Percentiles rank a stretch among this genome's conserved stretches.
Conservation (phyloP, 352 stramenopile species). For the Aphanomyces euteiches region DNA sequence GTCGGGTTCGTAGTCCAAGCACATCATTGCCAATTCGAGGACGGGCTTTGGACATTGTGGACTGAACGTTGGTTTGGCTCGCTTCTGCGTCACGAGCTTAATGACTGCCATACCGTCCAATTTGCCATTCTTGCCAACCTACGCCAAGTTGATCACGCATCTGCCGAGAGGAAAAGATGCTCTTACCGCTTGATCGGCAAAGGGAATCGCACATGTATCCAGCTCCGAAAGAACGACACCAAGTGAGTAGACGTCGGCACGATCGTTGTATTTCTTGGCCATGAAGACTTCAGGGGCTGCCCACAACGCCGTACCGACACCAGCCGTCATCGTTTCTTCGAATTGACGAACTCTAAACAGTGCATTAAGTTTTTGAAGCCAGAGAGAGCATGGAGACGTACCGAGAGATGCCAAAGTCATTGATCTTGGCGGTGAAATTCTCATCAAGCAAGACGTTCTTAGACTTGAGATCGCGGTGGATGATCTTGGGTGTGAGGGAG, state of each 20-base stretch:
- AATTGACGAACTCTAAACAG: conserved; percentile 52
- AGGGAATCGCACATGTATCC: conserved; percentile 72
- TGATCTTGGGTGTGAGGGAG: conserved; percentile 29
- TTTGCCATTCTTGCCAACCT: conserved; percentile 39
- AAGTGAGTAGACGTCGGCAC: conserved; percentile 84
- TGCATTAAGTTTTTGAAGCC: background rate
- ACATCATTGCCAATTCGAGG: conserved; percentile 55
- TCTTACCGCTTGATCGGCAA: conserved; percentile 72
- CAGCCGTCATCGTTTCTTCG: conserved; percentile 81
- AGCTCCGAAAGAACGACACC: conserved; percentile 78
- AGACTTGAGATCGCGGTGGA: conserved; percentile 31
- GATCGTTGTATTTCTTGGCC: conserved; percentile 84
- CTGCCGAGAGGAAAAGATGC: conserved; percentile 10
- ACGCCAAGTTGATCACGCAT: background rate
- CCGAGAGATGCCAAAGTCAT: conserved; percentile 32
- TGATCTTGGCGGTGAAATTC: conserved; percentile 29
- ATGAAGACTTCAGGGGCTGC: conserved; percentile 79
- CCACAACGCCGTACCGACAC: conserved; percentile 84
- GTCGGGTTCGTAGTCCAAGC: conserved; percentile 63
- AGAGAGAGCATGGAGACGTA: background rate
- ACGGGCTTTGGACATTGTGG: conserved; percentile 50
- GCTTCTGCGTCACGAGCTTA: conserved; percentile 71
- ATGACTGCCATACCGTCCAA: conserved; percentile 84
- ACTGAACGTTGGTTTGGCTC: conserved; percentile 63
- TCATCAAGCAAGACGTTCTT: conserved; percentile 31